Percentiles rank a stretch among this genome's conserved stretches.
These are phyloP conservation scores for Sporobolomyces pararoseus DNA, from an alignment of 768 basidiomycete species.

Conservation along the genomic window DNA sequence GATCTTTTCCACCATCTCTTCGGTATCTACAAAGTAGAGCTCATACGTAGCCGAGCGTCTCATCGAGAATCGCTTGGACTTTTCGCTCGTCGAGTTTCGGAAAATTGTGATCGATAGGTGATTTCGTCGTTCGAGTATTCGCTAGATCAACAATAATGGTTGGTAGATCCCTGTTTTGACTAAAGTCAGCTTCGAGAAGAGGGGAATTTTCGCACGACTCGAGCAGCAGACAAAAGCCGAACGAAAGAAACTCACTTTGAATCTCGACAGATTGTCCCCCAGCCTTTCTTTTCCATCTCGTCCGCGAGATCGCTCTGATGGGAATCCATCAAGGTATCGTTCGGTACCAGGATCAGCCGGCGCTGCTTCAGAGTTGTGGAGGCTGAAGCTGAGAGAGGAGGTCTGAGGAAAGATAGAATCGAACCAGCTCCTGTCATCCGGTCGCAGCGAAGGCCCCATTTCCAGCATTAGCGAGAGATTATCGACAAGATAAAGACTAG, in stretches of 20 bases:
- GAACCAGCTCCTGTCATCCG: slow-evolving; percentile 75
- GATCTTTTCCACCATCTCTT: too few species aligned
- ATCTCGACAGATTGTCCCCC: slow-evolving; percentile 25
- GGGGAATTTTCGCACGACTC: neutral
- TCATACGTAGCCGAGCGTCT: slow-evolving; percentile 26
- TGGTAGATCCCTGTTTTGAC: neutral
- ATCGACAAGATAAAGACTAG: too few species aligned
- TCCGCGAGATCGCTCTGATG: slow-evolving; percentile 86
- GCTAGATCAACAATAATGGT: neutral
- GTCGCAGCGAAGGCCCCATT: neutral
- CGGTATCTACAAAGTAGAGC: too few species aligned
- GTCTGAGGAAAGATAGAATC: slow-evolving; percentile 56
- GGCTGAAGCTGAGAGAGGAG: neutral
- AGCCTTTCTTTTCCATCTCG: slow-evolving; percentile 53
- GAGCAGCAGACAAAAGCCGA: too few species aligned
- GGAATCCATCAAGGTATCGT: slow-evolving; percentile 80
- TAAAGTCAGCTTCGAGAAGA: neutral
- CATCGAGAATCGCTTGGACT: slow-evolving; percentile 26
- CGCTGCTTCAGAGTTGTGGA: slow-evolving; percentile 52
- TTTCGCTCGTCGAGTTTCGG: slow-evolving; percentile 9
- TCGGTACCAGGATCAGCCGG: slow-evolving; percentile 81
- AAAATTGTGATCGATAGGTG: neutral
- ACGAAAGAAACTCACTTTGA: slow-evolving; percentile 33
- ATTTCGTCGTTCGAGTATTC: neutral
- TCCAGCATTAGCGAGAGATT: neutral